Conservation (phyloP, 176 grass and related monocot species). For the Aechmea fasciata region DNA sequence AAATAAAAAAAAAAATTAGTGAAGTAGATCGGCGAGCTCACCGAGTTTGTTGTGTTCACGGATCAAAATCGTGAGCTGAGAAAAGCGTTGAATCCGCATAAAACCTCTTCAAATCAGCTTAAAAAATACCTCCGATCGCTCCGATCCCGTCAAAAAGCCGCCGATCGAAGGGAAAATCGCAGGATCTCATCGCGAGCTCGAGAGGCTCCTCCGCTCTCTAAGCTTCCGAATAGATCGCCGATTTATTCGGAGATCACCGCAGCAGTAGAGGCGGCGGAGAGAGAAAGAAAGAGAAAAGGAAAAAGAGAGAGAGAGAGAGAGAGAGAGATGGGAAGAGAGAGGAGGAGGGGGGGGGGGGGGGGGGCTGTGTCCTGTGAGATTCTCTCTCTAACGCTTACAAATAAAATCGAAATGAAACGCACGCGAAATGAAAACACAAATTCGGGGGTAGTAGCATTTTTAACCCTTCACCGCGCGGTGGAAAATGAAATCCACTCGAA, state of each 20-base stretch:
- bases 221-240: not conserved
- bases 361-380: not conserved
- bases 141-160: not conserved
- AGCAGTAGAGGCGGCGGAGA: not conserved
- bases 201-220: not conserved
- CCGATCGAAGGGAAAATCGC: not conserved
- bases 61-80: not conserved
- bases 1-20: not conserved
- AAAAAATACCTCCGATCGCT: not conserved
- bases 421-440: not conserved
- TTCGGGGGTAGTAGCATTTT: not conserved
- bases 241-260: not conserved
- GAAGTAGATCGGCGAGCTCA: not conserved
- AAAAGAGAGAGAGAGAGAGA: not conserved
- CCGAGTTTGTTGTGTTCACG: not conserved
- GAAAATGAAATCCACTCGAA: constrained; percentile 8
- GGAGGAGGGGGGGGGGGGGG: not conserved
- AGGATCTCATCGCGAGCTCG: not conserved
- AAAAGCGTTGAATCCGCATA: not conserved
- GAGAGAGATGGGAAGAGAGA: not conserved
- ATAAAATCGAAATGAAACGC: constrained; percentile 11
- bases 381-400: not conserved
- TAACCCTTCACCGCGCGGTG: not conserved
- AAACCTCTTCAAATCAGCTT: not conserved
- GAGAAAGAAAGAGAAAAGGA: not conserved